Percentiles rank a stretch among this genome's conserved stretches.
phyloP scores from a whole-genome alignment of 2,329 filamentous ascomycete genomes.

The Coniochaeta sp. region DNA sequence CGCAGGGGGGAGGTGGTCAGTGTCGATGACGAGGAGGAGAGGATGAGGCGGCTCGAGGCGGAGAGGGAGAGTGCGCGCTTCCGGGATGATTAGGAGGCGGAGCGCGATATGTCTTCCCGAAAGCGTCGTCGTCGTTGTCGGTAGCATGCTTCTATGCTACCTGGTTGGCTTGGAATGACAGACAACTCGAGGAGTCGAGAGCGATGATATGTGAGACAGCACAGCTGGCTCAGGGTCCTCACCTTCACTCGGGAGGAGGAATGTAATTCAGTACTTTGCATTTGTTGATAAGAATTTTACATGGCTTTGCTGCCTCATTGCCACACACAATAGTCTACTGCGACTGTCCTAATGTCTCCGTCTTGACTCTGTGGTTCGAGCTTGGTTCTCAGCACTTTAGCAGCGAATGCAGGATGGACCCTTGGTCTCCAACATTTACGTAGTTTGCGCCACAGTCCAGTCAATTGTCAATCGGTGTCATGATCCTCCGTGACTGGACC shows the following conservation, averaged over 20 bases:
- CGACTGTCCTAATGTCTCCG: neutral
- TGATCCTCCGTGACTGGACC: neutral
- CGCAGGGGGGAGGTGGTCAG: conserved; percentile 39
- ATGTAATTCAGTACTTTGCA: neutral
- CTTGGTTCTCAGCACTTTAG: neutral
- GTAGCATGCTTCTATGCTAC: no score
- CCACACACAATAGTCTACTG: neutral
- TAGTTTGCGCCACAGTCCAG: no score
- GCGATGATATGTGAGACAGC: neutral
- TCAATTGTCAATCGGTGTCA: no score
- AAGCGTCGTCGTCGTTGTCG: no score
- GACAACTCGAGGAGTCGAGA: no score
- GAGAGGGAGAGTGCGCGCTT: conserved; percentile 49
- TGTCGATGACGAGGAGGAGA: conserved; percentile 42
- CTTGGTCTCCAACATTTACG: neutral
- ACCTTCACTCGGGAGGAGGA: neutral
- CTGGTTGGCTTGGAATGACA: neutral
- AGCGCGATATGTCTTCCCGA: neutral
- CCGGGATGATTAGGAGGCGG: neutral
- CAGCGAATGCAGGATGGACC: neutral
- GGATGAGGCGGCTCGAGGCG: conserved; percentile 47
- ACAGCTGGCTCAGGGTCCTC: neutral
- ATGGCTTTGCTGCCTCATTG: neutral
- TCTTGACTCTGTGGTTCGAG: no score
- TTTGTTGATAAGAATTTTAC: neutral